Base-by-base conservation (phyloP, 768 basidiomycete genomes). In the Psilocybe sp. region DNA sequence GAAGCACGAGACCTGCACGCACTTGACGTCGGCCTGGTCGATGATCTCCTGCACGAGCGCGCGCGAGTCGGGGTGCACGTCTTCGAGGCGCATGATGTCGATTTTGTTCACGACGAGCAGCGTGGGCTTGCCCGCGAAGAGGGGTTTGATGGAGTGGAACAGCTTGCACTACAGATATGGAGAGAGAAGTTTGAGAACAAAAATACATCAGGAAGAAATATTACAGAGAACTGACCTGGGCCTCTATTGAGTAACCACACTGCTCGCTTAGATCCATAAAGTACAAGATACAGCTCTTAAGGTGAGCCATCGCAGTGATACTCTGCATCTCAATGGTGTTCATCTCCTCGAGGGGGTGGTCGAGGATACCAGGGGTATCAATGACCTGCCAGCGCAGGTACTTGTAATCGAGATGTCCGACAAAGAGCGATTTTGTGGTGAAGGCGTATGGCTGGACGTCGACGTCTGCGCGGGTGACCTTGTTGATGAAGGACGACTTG, bases 321-420 rank as follows among this genome's bases (percentile, higher is more conserved):
- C 92, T 95, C 77, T 99, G 97, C 96, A 98, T 99, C 74, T 99
- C 97, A 60, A 99, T 99, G 52, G 95, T 98, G 77, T 98, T 98
- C 97, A 99, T 98, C 45, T 99, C 97, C 70, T 99, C 96, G 31
- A 98, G 77, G 2, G 96, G 95, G 68, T 98, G 97, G 66, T 99
- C 97, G 57, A 99, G 79, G 51, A 99, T 87, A 51, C 97, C 97
- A 1, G 97, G 97, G 36, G 97, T 99, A 77, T 99, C 97, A 61
- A 99, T 98, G 44, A 99, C 96, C 69, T 99, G 97, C 97, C 97
- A 99, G 53, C 97, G 85, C 60, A 99, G 79, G 74, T 99, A 99
- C 64, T 94, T 96, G 78, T 99, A 98, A 69, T 99, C 97, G 65
- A 98, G 78, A 71, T 99, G 97, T 1, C 97, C 97, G 61, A 99